Conservation (phyloP, 306 rosid genomes). For the Casuarina cunninghamiana region DNA sequence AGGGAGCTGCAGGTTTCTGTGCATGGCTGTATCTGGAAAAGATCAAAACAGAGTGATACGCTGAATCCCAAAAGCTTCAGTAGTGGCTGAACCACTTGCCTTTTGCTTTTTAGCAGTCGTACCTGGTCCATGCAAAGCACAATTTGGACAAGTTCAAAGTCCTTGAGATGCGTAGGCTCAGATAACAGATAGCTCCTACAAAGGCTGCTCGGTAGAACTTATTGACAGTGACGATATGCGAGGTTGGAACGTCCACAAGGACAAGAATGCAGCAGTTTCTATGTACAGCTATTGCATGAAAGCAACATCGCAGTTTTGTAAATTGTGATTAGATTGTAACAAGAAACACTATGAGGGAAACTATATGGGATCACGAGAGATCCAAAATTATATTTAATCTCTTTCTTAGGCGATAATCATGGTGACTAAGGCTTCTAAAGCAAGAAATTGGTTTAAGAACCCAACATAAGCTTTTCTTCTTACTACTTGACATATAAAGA, state of each 20-base stretch:
- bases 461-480: too few relatives aligned
- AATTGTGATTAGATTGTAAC: neutral
- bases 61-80: neutral
- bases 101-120: too few relatives aligned
- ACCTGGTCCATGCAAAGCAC: too few relatives aligned
- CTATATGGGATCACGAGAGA: neutral
- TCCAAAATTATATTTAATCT: neutral
- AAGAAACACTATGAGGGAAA: neutral
- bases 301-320: neutral
- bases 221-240: neutral
- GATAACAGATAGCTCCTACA: neutral
- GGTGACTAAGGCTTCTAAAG: too few relatives aligned
- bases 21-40: neutral
- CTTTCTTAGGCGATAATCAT: neutral
- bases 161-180: neutral
- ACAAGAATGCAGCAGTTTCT: neutral
- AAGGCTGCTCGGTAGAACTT: neutral
- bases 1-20: neutral
- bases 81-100: neutral
- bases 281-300: neutral
- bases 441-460: too few relatives aligned
- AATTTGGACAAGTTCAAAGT: neutral
- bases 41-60: neutral
- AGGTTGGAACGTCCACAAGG: neutral
- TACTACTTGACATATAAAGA: too few relatives aligned